Base-by-base conservation (phyloP, 2,329 filamentous ascomycete genomes). In the Fusarium albidum region DNA sequence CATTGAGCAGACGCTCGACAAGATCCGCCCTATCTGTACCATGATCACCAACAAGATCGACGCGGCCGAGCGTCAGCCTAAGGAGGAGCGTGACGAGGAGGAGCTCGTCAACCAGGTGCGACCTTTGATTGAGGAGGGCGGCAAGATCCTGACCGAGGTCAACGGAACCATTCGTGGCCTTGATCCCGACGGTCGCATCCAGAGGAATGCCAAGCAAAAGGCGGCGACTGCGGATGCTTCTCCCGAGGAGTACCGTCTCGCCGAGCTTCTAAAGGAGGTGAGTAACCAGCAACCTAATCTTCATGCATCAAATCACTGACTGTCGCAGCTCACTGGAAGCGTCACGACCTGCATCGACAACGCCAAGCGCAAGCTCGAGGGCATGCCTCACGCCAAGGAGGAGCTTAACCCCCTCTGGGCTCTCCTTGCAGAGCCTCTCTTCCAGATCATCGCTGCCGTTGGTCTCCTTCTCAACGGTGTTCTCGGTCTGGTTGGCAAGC, bases 341-440 rank as follows among this genome's bases (percentile, higher is more conserved):
- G 90, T 97, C 17, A 88, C 90, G 39, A 86, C 88, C 67, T 91
- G 88, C 18, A 94, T 97, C 64, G 92, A 97, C 69, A 87, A 89
- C 59, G 90, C 90, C 21, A 95, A 93, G 85, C 90, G 89, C 78
- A 90, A 91, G 79, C 90, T 96, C 56, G 86, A 90, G 68, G 90
- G 91, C 69, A 95, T 96, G 90, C 92, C 93, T 6, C 90, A 96
- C 64, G 93, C 92, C 35, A 96, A 96, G 88, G 94, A 96, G 82
- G 88, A 94, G 79, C 82, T 96, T 55, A 96, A 94, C 77, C 92
- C 93, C 10, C 85, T 97, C 26, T 96, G 92, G 92, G 86, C 80
- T 26, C 79, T 96, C 41, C 79, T 95, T 12, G 86, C 86, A 29
- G 91, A 96, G 80, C 93, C 93, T 10, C 79, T 96, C 17, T 91